Percentiles rank a stretch among this genome's conserved stretches.
Evolutionary conservation across 371 early-diverging fungal genomes (phyloP).

Genomic region (Syncephalastrum contaminatum): DNA sequence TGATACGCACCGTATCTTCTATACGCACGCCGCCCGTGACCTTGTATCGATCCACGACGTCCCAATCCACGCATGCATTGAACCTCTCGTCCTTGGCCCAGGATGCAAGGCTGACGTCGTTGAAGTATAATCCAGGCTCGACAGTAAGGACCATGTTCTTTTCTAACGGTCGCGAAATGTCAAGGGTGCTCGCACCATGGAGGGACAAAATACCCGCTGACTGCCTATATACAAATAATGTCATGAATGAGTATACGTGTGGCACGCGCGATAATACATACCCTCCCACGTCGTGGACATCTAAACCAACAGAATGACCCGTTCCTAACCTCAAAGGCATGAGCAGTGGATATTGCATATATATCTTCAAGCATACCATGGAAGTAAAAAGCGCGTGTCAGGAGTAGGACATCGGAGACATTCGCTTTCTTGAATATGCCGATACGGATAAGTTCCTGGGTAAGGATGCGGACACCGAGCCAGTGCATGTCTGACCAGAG

Average conservation of each 20-base stretch:
- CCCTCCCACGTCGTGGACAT: constrained; percentile 89
- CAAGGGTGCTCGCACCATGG: constrained; percentile 1
- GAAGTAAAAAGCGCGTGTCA: constrained; percentile 76
- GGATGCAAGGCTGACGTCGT: constrained; percentile 45
- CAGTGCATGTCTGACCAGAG: constrained; percentile 88
- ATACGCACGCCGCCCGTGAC: constrained; percentile 89
- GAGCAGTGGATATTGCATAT: not conserved
- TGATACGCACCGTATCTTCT: constrained; percentile 85
- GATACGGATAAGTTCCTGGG: constrained; percentile 65
- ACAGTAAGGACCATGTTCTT: constrained; percentile 88
- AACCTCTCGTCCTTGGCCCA: constrained; percentile 54
- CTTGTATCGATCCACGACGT: constrained; percentile 59
- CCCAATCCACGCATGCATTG: constrained; percentile 65
- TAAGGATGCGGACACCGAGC: constrained; percentile 65
- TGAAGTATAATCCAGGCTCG: constrained; percentile 85
- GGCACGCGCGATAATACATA: constrained; percentile 33
- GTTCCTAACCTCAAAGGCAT: constrained; percentile 18
- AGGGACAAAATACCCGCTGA: constrained; percentile 5
- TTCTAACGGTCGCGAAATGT: constrained; percentile 46
- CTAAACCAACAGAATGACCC: constrained; percentile 71
- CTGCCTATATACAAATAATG: not conserved
- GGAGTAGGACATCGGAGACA: constrained; percentile 54
- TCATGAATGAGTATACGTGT: not conserved
- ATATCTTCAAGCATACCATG: constrained; percentile 59
- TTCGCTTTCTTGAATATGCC: constrained; percentile 72